A percentile compares a stretch with the other conserved stretches of the same genome.
phyloP scores from a whole-genome alignment of 2,329 filamentous ascomycete genomes.

The Pyrenochaeta sp. region DNA sequence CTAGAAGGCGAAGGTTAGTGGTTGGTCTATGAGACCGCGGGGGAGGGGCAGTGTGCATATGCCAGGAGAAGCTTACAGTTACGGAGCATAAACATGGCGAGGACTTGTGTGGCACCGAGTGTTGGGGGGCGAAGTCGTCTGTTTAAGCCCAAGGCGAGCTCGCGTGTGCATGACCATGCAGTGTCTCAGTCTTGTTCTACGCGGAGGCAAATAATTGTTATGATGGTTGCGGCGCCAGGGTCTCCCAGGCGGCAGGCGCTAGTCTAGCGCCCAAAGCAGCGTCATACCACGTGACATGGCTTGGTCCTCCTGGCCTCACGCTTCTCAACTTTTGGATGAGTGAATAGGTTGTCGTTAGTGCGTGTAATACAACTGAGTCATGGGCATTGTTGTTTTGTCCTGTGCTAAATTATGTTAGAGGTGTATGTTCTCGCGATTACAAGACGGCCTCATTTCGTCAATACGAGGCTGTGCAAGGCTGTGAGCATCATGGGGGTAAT shows the following conservation, averaged over 20 bases:
- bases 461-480: no score
- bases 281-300: background rate
- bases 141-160: slow-evolving; percentile 25
- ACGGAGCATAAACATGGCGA: slow-evolving; percentile 52
- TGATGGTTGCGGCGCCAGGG: slow-evolving; percentile 19
- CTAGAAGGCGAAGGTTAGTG: slow-evolving; percentile 56
- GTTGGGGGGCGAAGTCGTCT: slow-evolving; percentile 20
- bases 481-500: no score
- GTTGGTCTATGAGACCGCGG: slow-evolving; percentile 29
- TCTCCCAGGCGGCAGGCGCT: slow-evolving; percentile 17
- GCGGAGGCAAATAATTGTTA: slow-evolving; percentile 27
- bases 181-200: no score
- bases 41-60: slow-evolving; percentile 39
- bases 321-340: no score
- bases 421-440: no score
- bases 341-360: no score
- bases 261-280: no score
- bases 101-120: slow-evolving; percentile 12
- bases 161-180: slow-evolving; percentile 21
- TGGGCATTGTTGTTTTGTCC: no score
- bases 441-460: no score
- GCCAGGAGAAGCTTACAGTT: slow-evolving; percentile 45
- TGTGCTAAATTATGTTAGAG: no score
- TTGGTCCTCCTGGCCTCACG: no score
- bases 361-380: no score